These are phyloP conservation scores for Poa pratensis DNA, from an alignment of 176 grass and related monocot species.

Conservation along the genomic window DNA sequence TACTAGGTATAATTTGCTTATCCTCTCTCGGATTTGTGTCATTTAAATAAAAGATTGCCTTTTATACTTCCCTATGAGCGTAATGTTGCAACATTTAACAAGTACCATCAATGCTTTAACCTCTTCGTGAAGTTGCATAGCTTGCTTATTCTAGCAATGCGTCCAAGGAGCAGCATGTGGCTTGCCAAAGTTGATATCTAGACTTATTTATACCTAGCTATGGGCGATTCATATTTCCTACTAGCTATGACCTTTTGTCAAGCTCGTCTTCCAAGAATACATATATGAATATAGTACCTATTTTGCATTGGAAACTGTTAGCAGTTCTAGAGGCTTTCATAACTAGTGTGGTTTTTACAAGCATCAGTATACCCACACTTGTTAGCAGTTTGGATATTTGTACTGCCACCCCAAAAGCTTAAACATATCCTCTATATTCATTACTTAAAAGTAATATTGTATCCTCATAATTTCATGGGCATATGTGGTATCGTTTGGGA, in stretches of 20 bases:
- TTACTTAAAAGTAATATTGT: not conserved
- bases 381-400: not conserved
- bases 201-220: constrained; percentile 19
- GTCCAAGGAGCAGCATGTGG: not conserved
- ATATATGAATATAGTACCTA: not conserved
- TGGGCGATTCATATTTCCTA: not conserved
- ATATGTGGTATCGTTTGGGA: not conserved
- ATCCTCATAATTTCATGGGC: not conserved
- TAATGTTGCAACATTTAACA: constrained; percentile 23
- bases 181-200: constrained; percentile 3
- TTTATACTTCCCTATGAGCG: not conserved
- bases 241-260: not conserved
- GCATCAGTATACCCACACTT: not conserved
- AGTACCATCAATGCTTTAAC: not conserved
- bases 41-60: constrained; percentile 6
- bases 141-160: constrained; percentile 21
- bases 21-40: constrained; percentile 13
- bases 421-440: not conserved
- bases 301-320: not conserved
- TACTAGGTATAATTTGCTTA: constrained; percentile 35
- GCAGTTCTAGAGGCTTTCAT: constrained; percentile 5
- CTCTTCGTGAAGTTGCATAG: not conserved
- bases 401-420: not conserved
- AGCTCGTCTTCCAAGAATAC: not conserved
- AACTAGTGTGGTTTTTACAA: not conserved